These are phyloP conservation scores for Amniculicola lignicola DNA, from an alignment of 495 filamentous ascomycete genomes.

Conservation along the genomic window DNA sequence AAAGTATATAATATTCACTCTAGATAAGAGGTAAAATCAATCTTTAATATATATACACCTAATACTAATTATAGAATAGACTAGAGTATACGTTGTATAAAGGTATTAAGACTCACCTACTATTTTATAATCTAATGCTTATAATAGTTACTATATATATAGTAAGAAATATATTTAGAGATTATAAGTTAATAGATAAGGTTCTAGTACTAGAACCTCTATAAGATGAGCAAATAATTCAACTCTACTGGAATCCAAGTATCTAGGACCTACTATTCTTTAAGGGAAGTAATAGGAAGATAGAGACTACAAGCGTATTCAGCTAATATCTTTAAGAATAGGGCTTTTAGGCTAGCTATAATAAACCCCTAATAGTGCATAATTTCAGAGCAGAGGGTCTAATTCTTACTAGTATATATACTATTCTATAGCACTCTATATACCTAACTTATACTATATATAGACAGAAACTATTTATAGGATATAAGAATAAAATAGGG, in stretches of 20 bases:
- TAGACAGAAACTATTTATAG: conserved; percentile 35
- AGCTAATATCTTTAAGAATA: conserved; percentile 15
- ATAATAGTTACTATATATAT: conserved; percentile 16
- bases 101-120: no score
- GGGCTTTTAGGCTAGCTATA: conserved; percentile 19
- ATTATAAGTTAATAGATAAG: conserved; percentile 26
- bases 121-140: conserved; percentile 23
- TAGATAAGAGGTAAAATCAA: no score
- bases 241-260: conserved; percentile 11
- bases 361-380: conserved; percentile 20
- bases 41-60: no score
- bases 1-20: conserved; percentile 12
- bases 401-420: conserved; percentile 31
- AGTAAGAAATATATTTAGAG: conserved; percentile 19
- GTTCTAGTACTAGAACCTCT: conserved; percentile 26
- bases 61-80: no score
- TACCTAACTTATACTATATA: conserved; percentile 14
- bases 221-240: conserved; percentile 25
- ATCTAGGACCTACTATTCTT: conserved; percentile 20
- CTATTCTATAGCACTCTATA: conserved; percentile 14
- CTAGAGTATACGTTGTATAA: conserved; percentile 10
- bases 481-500: conserved; percentile 31
- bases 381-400: conserved; percentile 33
- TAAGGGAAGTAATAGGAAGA: conserved; percentile 17
- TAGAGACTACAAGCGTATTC: conserved; percentile 11